Percentiles rank a stretch among this genome's conserved stretches.
Conservation (phyloP, 257 asterid genomes). For the Lycium barbarum region DNA sequence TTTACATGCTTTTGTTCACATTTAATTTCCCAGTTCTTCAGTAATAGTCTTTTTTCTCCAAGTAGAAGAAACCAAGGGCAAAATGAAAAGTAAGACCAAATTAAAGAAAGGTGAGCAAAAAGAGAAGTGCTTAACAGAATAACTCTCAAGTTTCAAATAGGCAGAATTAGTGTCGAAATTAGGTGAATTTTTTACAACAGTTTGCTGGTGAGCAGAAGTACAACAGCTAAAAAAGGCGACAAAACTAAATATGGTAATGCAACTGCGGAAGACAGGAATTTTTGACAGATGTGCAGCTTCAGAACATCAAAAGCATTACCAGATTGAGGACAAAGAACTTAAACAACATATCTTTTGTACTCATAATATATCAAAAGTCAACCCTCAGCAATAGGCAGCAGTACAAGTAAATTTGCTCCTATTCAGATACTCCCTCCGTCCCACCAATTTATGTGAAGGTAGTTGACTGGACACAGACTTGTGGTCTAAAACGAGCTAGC, state of each 20-base stretch:
- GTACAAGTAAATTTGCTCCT: background rate
- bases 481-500: no score
- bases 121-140: background rate
- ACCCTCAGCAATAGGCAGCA: background rate
- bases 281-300: background rate
- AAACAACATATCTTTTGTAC: background rate
- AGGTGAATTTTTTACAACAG: background rate
- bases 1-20: background rate
- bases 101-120: constrained; percentile 13
- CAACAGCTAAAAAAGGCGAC: background rate
- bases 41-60: background rate
- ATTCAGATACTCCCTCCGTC: background rate
- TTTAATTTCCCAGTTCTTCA: background rate
- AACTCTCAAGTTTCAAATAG: background rate
- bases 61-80: constrained; percentile 1
- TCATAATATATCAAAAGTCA: background rate
- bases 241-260: background rate
- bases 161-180: background rate
- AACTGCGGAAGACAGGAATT: background rate
- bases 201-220: background rate
- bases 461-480: no score
- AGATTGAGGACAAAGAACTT: background rate
- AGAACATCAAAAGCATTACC: background rate
- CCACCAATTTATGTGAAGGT: no score
- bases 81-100: background rate